These are phyloP conservation scores for Phytophthora cactorum DNA, from an alignment of 352 stramenopile genomes.

Conservation along the genomic window DNA sequence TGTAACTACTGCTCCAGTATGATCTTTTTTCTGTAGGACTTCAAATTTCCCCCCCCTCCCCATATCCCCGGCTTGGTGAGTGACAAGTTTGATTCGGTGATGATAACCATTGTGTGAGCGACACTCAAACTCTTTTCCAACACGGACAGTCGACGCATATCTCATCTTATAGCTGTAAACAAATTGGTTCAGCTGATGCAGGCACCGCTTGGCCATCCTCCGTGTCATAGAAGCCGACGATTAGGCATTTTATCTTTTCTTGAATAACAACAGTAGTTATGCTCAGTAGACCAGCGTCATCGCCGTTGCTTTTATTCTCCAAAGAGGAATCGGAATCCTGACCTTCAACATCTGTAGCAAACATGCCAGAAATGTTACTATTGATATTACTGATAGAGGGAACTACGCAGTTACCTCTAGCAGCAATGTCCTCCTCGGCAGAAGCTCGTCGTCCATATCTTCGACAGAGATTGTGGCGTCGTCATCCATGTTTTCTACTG, in stretches of 20 bases:
- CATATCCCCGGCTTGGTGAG: not conserved
- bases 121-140: not conserved
- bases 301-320: not conserved
- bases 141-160: not conserved
- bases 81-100: not conserved
- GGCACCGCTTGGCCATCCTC: not conserved
- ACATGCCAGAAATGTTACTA: not conserved
- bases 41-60: not conserved
- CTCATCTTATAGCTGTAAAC: not conserved
- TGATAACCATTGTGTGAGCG: not conserved
- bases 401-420: too few relatives aligned
- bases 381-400: not conserved
- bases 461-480: not conserved
- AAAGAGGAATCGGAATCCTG: not conserved
- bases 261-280: not conserved
- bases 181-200: not conserved
- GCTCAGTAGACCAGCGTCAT: not conserved
- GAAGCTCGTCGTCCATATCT: not conserved
- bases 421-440: not conserved
- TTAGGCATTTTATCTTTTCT: not conserved
- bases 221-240: not conserved
- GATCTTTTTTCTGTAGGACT: conserved; percentile 7
- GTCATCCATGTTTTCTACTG: not conserved
- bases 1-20: not conserved
- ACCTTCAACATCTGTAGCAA: too few relatives aligned